Base-by-base conservation (phyloP, 257 asterid species). In the Primulina eburnea region DNA sequence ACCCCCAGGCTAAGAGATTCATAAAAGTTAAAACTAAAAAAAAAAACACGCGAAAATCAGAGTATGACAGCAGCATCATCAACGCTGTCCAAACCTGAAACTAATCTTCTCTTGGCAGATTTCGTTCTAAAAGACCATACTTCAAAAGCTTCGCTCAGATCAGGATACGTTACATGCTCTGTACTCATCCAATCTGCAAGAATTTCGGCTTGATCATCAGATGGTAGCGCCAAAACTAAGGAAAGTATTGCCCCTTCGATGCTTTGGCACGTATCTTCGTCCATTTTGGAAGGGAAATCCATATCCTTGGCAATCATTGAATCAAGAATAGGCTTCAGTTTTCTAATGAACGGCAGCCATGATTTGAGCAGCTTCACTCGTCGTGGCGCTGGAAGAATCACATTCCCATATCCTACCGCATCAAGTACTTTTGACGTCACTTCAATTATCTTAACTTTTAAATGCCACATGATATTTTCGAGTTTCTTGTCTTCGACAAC, bases 121-220 rank as follows among this genome's bases (percentile, higher is more conserved):
- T 88, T 90, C 6, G 92, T 83, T 73, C 96, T 76, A 74, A 82
- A 90, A 80, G 94, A 90, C 96, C 96, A 88, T 14, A 90, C 76
- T 84, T 88, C 97, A 62, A 90, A 88, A 30, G 96, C 96, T 80
- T 90, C 97, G 30, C 92, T 90, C 64, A 90, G 78, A 65, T 90
- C 96, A 2, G 97, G 97, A 76, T 85, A 90, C 69, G 56, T 74
- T 16, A 80, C 79, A 69, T 82, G 86, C 73, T 81, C 87, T 0
- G 70, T 76, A 21, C 37, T 79, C 85, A 90, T 86, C 97, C 97
- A 90, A 69, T 88, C 94, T 16, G 81, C 78, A 34, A 88, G 84
- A 66, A 90, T 84, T 6, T 84, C 89, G 4, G 94, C 97, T 72
- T 90, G 96, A 70, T 88, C 93, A 37, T 86, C 80, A 0, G 97